Base-by-base conservation (phyloP, 805 yeast species). In the Wickerhamiella qilinensis region DNA sequence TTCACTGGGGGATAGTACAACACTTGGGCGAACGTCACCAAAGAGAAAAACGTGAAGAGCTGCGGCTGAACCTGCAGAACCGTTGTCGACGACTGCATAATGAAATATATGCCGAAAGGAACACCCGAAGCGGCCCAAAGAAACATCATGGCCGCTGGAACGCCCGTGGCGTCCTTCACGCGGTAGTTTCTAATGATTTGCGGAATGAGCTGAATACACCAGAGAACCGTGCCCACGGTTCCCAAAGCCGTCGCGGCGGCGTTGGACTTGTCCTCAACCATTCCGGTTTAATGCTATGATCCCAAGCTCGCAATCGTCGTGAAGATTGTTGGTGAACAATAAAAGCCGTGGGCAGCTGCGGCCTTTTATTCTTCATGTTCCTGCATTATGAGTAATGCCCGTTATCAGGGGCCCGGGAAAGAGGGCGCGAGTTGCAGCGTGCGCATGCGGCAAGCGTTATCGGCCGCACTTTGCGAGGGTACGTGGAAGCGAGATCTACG, bases 121-220 rank as follows among this genome's bases (percentile, higher is more conserved):
- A 84, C 67, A 6, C 93, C 94, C 39, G 73, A 67, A 64, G 59
- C 46, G 3, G 81, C 74, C 94, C 96, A 86, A 19, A 84, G 57
- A 41, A 83, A 69, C 73, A 83, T 68, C 94, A 88, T 85, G 27
- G 69, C n/a, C 4, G 86, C 85, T 1, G 94, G 94, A 8, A 86
- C 59, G 0, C 97, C 96, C 20, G 75, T 79, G 42, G 93, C 80
- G 52, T 84, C 74, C 50, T 88, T 84, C 7, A 69, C 68, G 41
- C 66, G 65, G 60, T 70, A 85, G 54, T 88, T 86, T 53, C 74
- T 65, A 41, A 73, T 64, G 34, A 86, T 76, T 52, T 82, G 97
- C 2, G 96, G 96, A 1, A 85, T 65, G 46, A 88, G 62, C 59
- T 88, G 96, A 46, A 86, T 62, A 56, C 96, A 86, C 96, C 96